phyloP scores from a whole-genome alignment of 2,329 filamentous ascomycete genomes.

The Moelleriella libera region DNA sequence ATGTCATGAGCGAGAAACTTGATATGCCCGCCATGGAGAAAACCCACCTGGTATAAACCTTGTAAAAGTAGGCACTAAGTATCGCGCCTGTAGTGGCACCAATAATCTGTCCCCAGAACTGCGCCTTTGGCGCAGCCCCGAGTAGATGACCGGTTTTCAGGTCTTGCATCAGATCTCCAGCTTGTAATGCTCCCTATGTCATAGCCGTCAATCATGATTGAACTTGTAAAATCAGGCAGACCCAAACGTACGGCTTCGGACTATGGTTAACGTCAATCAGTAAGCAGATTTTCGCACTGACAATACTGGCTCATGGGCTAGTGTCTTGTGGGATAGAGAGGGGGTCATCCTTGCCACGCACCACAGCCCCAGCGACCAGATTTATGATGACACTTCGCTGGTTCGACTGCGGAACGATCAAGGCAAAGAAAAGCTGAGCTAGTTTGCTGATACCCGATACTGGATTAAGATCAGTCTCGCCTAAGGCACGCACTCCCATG shows the following conservation, averaged over 20 bases:
- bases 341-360: constrained; percentile 8
- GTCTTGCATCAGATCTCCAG: constrained; percentile 93
- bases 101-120: constrained; percentile 94
- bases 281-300: background rate
- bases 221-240: background rate
- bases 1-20: background rate
- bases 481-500: constrained; percentile 55
- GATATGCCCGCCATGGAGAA: background rate
- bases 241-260: constrained; percentile 22
- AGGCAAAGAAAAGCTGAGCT: constrained; percentile 86
- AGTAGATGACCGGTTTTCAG: constrained; percentile 91
- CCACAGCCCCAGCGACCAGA: constrained; percentile 78
- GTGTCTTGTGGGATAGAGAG: background rate
- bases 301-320: too few relatives aligned
- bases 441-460: constrained; percentile 95
- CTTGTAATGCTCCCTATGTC: constrained; percentile 62
- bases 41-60: constrained; percentile 56
- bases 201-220: background rate
- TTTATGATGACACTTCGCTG: constrained; percentile 90
- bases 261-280: constrained; percentile 9
- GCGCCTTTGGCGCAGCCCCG: constrained; percentile 81
- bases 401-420: constrained; percentile 68
- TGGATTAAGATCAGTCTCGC: constrained; percentile 87
- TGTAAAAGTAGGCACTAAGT: constrained; percentile 75
- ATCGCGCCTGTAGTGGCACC: constrained; percentile 77